A percentile compares a stretch with the other conserved stretches of the same genome.
phyloP scores from a whole-genome alignment of 192 early-diverging fungal species.

The Coemansia sp. region DNA sequence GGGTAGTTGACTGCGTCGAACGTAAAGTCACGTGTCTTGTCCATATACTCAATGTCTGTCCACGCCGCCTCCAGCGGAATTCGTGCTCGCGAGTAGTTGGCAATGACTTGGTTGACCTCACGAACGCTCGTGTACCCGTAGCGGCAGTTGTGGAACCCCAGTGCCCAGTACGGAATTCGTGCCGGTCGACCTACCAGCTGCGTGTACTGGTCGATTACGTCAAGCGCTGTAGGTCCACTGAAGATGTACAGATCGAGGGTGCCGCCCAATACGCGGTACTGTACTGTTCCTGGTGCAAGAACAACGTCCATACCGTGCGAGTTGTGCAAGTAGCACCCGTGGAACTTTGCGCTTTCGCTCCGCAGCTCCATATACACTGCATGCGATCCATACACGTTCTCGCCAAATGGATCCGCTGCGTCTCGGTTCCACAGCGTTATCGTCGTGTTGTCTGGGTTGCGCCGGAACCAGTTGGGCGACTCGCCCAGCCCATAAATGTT shows the following conservation, averaged over 20 bases:
- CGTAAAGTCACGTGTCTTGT: conserved; percentile 60
- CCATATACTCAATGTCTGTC: conserved; percentile 78
- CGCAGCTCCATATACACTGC: conserved; percentile 66
- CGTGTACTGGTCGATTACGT: conserved; percentile 58
- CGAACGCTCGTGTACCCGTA: conserved; percentile 63
- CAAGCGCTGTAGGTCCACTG: conserved; percentile 52
- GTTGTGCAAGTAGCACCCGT: conserved; percentile 60
- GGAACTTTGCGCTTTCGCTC: conserved; percentile 35
- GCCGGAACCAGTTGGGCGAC: conserved; percentile 56
- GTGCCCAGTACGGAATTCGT: conserved; percentile 62
- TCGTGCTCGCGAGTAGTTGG: conserved; percentile 55
- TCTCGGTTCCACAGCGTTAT: conserved; percentile 53
- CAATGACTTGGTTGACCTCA: conserved; percentile 58
- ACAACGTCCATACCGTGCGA: conserved; percentile 72
- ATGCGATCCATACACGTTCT: conserved; percentile 68
- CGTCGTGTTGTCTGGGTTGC: conserved; percentile 47
- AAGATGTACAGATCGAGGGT: conserved; percentile 66
- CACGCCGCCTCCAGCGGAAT: conserved; percentile 66
- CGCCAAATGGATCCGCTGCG: conserved; percentile 41
- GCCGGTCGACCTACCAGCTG: conserved; percentile 64
- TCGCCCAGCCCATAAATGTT: conserved; percentile 73
- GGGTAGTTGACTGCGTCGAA: conserved; percentile 61
- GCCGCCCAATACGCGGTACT: conserved; percentile 67
- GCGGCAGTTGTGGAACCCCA: conserved; percentile 67
- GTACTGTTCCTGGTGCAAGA: conserved; percentile 50